phyloP scores from a whole-genome alignment of 228 moss, liverwort and hornwort species.

The Sphagnum magellanicum region DNA sequence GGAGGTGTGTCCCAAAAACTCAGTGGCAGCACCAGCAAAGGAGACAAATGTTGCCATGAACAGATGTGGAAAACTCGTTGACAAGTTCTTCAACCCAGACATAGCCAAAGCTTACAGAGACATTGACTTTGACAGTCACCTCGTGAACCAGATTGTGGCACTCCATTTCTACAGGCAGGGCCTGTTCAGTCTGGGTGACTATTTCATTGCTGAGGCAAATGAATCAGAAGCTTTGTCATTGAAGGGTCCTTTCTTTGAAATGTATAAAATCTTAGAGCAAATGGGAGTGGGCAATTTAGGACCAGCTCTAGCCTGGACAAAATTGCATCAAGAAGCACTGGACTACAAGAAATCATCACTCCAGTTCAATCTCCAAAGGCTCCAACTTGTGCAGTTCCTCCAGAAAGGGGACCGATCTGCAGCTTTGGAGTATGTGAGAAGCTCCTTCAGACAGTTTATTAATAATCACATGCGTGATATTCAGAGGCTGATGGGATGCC shows the following conservation, averaged over 20 bases:
- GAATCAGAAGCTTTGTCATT: conserved; percentile 43
- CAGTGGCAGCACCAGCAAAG: conserved; percentile 64
- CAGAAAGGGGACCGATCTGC: conserved; percentile 55
- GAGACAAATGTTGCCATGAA: conserved; percentile 77
- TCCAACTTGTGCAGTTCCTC: conserved; percentile 82
- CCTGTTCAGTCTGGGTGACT: conserved; percentile 80
- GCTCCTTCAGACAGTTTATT: conserved; percentile 68
- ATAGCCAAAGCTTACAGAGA: conserved; percentile 73
- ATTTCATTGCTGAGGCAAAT: conserved; percentile 69
- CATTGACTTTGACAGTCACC: conserved; percentile 66
- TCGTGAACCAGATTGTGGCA: conserved; percentile 81
- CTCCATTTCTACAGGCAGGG: conserved; percentile 92
- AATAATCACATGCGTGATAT: conserved; percentile 71
- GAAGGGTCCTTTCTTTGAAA: conserved; percentile 79
- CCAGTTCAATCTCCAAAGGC: conserved; percentile 75
- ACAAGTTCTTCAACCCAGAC: conserved; percentile 72
- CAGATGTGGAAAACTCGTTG: conserved; percentile 89
- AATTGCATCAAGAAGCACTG: conserved; percentile 44
- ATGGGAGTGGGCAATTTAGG: conserved; percentile 56
- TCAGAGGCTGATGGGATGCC: conserved; percentile 83
- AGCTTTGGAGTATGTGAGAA: conserved; percentile 76
- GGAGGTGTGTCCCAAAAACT: conserved; percentile 60
- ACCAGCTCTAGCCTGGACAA: conserved; percentile 78
- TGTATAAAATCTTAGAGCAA: conserved; percentile 83
- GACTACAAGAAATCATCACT: conserved; percentile 55